These are phyloP conservation scores for Fusarium redolens DNA, from an alignment of 2,329 filamentous ascomycete genomes.

Conservation along the genomic window DNA sequence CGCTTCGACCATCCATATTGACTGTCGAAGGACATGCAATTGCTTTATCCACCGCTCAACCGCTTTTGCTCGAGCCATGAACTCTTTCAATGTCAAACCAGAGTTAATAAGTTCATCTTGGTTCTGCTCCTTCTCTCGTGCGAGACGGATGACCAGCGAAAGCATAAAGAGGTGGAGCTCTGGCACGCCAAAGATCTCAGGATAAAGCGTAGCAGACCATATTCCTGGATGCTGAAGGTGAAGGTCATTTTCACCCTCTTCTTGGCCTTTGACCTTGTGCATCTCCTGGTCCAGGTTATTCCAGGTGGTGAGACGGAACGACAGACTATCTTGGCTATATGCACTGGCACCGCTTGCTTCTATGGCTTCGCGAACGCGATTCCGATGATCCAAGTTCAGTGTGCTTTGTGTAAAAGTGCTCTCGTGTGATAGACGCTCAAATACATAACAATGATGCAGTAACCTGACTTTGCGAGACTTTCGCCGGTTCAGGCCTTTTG, in stretches of 20 bases:
- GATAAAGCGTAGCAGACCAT: conserved; percentile 32
- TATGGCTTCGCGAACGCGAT: conserved; percentile 17
- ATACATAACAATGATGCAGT: conserved; percentile 29
- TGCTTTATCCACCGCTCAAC: conserved; percentile 33
- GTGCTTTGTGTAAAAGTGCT: conserved; percentile 14
- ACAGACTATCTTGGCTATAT: conserved; percentile 17
- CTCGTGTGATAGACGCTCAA: conserved; percentile 22
- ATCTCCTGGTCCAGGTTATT: conserved; percentile 28
- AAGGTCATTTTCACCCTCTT: conserved; percentile 34
- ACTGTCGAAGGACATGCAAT: conserved; percentile 4
- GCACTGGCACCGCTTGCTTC: conserved; percentile 24
- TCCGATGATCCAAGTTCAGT: conserved; percentile 15
- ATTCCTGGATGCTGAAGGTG: conserved; percentile 28
- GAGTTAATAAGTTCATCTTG: not conserved
- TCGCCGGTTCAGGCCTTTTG: conserved; percentile 19
- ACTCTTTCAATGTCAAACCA: conserved; percentile 9
- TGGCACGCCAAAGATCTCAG: conserved; percentile 32
- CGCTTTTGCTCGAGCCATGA: conserved; percentile 13
- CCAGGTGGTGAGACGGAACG: conserved; percentile 22
- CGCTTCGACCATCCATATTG: conserved; percentile 6
- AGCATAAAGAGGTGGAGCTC: conserved; percentile 31
- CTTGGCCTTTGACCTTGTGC: conserved; percentile 11
- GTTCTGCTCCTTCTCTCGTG: conserved; percentile 7
- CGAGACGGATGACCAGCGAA: conserved; percentile 23
- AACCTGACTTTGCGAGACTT: conserved; percentile 33